Evolutionary conservation across 805 yeast genomes (phyloP).

Genomic region (Kodamaea kakaduensis): DNA sequence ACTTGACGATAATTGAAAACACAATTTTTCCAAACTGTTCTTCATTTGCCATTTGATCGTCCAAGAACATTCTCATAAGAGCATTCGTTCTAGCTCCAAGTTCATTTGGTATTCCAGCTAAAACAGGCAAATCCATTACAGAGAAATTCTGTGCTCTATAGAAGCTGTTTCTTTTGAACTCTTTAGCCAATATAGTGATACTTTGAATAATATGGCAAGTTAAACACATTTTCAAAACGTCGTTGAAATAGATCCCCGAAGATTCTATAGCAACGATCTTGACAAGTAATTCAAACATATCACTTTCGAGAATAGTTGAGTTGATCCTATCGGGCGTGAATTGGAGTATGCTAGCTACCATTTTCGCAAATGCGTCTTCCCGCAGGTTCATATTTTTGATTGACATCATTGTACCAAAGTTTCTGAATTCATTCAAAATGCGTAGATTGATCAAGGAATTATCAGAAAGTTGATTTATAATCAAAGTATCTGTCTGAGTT

Average conservation of each 20-base stretch:
- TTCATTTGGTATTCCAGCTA: constrained; percentile 20
- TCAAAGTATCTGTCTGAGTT: constrained; percentile 35
- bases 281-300: constrained; percentile 52
- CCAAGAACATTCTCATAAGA: constrained; percentile 22
- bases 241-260: constrained; percentile 42
- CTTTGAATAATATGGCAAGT: constrained; percentile 51
- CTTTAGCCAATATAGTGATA: constrained; percentile 20
- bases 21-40: constrained; percentile 36
- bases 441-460: constrained; percentile 60
- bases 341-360: constrained; percentile 31
- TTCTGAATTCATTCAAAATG: constrained; percentile 38
- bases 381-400: constrained; percentile 23
- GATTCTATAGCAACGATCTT: constrained; percentile 47
- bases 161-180: constrained; percentile 25
- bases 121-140: constrained; percentile 36
- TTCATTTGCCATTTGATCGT: constrained; percentile 14
- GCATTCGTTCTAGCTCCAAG: constrained; percentile 18
- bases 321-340: constrained; percentile 32
- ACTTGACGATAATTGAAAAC: constrained; percentile 52
- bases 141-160: constrained; percentile 22
- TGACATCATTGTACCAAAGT: constrained; percentile 31
- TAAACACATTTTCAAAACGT: constrained; percentile 47
- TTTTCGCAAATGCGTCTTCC: constrained; percentile 29
- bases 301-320: constrained; percentile 36
- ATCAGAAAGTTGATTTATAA: constrained; percentile 57